These are phyloP conservation scores for Candida sanyiensis DNA, from an alignment of 805 yeast species.

Conservation along the genomic window DNA sequence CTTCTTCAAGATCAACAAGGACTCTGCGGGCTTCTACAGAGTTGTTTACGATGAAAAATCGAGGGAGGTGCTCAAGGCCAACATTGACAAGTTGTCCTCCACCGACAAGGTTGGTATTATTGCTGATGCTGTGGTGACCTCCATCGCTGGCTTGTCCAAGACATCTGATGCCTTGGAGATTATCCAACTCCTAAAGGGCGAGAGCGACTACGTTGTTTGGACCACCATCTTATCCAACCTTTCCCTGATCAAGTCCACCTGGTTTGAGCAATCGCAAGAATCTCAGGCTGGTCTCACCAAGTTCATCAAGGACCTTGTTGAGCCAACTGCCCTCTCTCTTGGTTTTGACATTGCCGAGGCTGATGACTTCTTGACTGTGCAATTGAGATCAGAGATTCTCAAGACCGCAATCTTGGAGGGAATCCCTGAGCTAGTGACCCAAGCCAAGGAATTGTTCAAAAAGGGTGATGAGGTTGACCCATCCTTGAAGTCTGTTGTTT, in stretches of 20 bases:
- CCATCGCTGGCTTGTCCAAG: conserved; percentile 61
- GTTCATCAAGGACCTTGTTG: conserved; percentile 48
- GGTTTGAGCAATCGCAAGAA: conserved; percentile 46
- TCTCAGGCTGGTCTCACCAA: conserved; percentile 41
- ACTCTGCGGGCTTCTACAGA: conserved; percentile 70
- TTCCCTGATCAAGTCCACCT: conserved; percentile 41
- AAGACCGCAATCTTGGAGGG: conserved; percentile 50
- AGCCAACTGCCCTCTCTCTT: conserved; percentile 45
- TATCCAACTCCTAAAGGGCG: conserved; percentile 51
- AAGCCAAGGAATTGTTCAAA: conserved; percentile 39
- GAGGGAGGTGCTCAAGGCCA: conserved; percentile 55
- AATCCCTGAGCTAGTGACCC: conserved; percentile 39
- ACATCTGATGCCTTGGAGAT: conserved; percentile 55
- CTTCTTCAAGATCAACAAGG: conserved; percentile 65
- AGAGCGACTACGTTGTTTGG: conserved; percentile 63
- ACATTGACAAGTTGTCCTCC: conserved; percentile 50
- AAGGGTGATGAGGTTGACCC: conserved; percentile 61
- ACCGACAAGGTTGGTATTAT: conserved; percentile 74
- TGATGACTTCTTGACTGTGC: conserved; percentile 56
- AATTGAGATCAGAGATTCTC: conserved; percentile 59
- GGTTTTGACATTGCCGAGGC: conserved; percentile 54
- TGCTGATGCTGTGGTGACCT: conserved; percentile 63
- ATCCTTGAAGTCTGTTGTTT: conserved; percentile 61
- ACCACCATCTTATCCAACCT: conserved; percentile 45
- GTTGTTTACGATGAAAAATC: conserved; percentile 62